phyloP scores from a whole-genome alignment of 1,139 yeast species.

The Yamadazyma atlantica region DNA sequence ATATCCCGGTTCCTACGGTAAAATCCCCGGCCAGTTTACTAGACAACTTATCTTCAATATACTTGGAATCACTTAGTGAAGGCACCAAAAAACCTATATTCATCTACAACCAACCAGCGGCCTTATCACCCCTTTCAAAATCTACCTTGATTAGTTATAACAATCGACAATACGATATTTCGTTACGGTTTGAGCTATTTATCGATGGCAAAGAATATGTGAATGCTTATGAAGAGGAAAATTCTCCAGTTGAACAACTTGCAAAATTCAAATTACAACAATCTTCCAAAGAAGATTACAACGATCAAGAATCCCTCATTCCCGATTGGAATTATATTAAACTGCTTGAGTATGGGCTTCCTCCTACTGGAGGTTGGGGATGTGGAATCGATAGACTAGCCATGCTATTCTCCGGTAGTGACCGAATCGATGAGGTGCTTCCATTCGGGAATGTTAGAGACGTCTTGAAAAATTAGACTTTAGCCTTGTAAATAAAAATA shows the following conservation, averaged over 20 bases:
- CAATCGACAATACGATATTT: slow-evolving; percentile 40
- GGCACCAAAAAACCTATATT: slow-evolving; percentile 56
- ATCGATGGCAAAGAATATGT: slow-evolving; percentile 79
- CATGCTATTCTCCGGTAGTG: slow-evolving; percentile 68
- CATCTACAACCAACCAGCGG: slow-evolving; percentile 80
- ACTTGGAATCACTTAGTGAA: slow-evolving; percentile 57
- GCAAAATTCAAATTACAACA: slow-evolving; percentile 62
- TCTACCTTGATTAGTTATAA: slow-evolving; percentile 35
- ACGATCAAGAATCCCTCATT: slow-evolving; percentile 62
- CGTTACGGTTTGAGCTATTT: slow-evolving; percentile 80
- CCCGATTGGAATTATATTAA: slow-evolving; percentile 74
- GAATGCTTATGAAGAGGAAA: slow-evolving; percentile 96
- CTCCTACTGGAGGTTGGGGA: slow-evolving; percentile 99
- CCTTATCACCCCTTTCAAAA: slow-evolving; percentile 86
- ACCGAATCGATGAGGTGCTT: slow-evolving; percentile 76
- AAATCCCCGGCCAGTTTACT: slow-evolving; percentile 57
- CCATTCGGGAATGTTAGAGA: slow-evolving; percentile 81
- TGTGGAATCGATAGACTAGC: slow-evolving; percentile 87
- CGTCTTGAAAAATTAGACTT: slow-evolving; percentile 32
- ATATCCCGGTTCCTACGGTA: slow-evolving; percentile 39
- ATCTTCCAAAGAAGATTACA: slow-evolving; percentile 39
- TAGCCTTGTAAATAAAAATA: not conserved
- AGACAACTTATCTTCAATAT: slow-evolving; percentile 62
- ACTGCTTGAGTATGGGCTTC: slow-evolving; percentile 88
- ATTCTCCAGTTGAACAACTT: slow-evolving; percentile 71